A percentile compares a stretch with the other conserved stretches of the same genome.
These are phyloP conservation scores for Coemansia sp. DNA, from an alignment of 192 early-diverging fungal genomes.

Conservation along the genomic window DNA sequence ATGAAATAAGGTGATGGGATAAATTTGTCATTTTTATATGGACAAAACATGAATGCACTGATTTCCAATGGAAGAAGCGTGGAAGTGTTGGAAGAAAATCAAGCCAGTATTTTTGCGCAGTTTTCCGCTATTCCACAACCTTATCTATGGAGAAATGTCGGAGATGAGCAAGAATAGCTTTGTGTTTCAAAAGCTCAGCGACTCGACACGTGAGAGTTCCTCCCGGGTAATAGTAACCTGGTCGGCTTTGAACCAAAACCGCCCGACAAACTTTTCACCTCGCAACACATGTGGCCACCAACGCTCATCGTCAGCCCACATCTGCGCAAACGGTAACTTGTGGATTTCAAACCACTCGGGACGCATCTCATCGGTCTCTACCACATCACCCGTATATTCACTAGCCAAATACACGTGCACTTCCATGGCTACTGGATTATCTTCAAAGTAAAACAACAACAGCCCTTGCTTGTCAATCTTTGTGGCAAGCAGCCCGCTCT, in stretches of 20 bases:
- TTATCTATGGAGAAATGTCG: slow-evolving; percentile 2
- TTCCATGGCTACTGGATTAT: slow-evolving; percentile 62
- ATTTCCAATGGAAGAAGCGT: background rate
- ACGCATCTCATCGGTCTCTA: slow-evolving; percentile 76
- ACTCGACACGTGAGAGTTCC: slow-evolving; percentile 16
- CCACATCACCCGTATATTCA: slow-evolving; percentile 48
- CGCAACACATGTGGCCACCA: slow-evolving; percentile 65
- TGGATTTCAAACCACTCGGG: slow-evolving; percentile 66
- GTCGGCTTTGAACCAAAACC: slow-evolving; percentile 55
- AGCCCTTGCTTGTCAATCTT: slow-evolving; percentile 56
- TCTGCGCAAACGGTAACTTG: slow-evolving; percentile 62
- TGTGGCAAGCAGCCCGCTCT: slow-evolving; percentile 53
- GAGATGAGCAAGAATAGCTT: background rate
- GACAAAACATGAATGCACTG: background rate
- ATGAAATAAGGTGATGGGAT: background rate
- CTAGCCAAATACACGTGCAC: slow-evolving; percentile 62
- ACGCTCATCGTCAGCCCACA: slow-evolving; percentile 71
- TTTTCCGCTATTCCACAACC: too few species aligned
- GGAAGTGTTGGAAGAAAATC: background rate
- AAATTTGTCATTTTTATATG: background rate
- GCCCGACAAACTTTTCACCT: slow-evolving; percentile 49
- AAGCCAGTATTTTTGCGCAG: too few species aligned
- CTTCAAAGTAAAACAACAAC: slow-evolving; percentile 66
- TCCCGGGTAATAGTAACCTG: slow-evolving; percentile 33
- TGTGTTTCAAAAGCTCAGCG: slow-evolving; percentile 12